A percentile compares a stretch with the other conserved stretches of the same genome.
phyloP scores from a whole-genome alignment of 2,329 filamentous ascomycete species.

The Fusarium compactum region DNA sequence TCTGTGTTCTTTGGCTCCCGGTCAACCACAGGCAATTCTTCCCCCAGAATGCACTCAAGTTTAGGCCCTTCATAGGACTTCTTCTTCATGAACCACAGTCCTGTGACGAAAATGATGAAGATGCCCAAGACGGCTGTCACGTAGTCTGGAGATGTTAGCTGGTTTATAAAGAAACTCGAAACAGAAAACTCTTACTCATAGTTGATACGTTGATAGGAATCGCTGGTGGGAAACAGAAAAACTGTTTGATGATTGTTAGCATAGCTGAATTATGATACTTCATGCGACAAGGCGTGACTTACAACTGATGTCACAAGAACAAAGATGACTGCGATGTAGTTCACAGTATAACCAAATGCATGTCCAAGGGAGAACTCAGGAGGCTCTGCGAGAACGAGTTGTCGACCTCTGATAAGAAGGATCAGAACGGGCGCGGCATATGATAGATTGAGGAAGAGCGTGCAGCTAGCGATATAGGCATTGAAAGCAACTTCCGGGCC shows the following conservation, averaged over 20 bases:
- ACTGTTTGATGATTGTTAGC: conserved; percentile 10
- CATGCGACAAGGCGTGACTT: not conserved
- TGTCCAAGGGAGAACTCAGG: conserved; percentile 50
- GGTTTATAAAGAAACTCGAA: rapidly evolving
- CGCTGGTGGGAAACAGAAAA: conserved; percentile 43
- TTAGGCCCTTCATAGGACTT: conserved; percentile 38
- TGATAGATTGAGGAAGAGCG: conserved; percentile 60
- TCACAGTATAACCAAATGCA: conserved; percentile 48
- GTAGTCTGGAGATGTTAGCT: conserved; percentile 48
- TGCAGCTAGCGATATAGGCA: conserved; percentile 59
- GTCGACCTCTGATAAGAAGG: conserved; percentile 54
- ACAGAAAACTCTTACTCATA: conserved; percentile 33
- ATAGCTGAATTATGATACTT: not conserved
- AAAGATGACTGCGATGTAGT: conserved; percentile 51
- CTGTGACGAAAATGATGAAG: conserved; percentile 41
- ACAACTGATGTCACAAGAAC: conserved; percentile 56
- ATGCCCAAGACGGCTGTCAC: conserved; percentile 53
- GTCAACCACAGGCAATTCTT: conserved; percentile 31
- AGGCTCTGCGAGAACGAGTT: conserved; percentile 47
- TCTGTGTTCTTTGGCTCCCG: conserved; percentile 1
- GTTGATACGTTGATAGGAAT: conserved; percentile 37
- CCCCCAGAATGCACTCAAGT: conserved; percentile 37
- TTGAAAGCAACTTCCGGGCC: conserved; percentile 60
- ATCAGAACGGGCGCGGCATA: conserved; percentile 58
- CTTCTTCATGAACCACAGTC: conserved; percentile 34